Conservation (phyloP, 495 filamentous ascomycete species). For the Aspergillus heteromorphus region DNA sequence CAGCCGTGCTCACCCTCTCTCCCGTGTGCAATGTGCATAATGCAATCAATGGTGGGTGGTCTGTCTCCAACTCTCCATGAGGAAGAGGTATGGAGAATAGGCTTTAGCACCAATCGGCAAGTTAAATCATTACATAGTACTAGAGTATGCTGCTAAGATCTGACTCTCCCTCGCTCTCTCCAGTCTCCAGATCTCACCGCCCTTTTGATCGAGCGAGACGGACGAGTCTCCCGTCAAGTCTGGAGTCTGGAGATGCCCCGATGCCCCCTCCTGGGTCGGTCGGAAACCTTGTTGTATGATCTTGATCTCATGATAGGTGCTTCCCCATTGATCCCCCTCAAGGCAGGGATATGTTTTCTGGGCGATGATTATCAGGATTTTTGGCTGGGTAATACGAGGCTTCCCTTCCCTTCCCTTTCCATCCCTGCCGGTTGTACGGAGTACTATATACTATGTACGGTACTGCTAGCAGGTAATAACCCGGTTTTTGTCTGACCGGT, state of each 20-base stretch:
- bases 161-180: too few species aligned
- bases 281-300: neutral
- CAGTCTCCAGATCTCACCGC: constrained; percentile 9
- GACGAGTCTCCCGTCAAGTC: too few species aligned
- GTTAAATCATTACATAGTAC: too few species aligned
- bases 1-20: neutral
- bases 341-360: neutral
- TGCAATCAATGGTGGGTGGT: too few species aligned
- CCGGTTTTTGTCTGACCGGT: neutral
- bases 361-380: neutral
- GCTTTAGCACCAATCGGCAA: neutral
- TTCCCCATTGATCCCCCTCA: neutral
- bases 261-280: neutral
- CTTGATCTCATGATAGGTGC: neutral
- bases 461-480: neutral
- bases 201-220: neutral
- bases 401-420: too few species aligned
- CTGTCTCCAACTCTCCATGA: too few species aligned
- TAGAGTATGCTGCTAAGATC: neutral
- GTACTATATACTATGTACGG: neutral
- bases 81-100: neutral
- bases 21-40: neutral
- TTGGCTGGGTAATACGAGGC: neutral
- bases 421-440: neutral
- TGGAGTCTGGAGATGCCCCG: neutral